phyloP scores from a whole-genome alignment of 176 grass and related monocot genomes.

The Zizania latifolia region DNA sequence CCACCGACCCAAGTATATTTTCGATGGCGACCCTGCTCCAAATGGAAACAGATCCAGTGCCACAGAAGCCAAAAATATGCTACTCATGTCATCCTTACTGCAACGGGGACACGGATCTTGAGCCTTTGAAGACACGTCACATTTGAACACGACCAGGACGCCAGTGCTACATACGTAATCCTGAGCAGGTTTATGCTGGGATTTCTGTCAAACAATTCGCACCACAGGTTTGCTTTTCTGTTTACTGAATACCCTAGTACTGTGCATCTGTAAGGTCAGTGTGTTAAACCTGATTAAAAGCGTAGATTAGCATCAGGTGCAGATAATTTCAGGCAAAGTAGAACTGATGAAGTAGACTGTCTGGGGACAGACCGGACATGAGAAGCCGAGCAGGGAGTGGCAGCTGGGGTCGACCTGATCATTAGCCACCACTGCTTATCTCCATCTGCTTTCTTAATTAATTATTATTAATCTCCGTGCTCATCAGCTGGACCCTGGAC shows the following conservation, averaged over 20 bases:
- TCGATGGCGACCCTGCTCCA: slow-evolving; percentile 53
- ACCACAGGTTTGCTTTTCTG: no score
- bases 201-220: neutral
- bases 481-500: neutral
- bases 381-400: neutral
- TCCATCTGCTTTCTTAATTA: neutral
- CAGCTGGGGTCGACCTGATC: slow-evolving; percentile 43
- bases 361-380: neutral
- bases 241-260: no score
- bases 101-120: slow-evolving; percentile 15
- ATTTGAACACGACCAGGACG: neutral
- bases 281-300: slow-evolving; percentile 9
- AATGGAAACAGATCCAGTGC: slow-evolving; percentile 42
- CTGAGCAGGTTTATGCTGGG: neutral
- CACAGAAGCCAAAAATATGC: slow-evolving; percentile 33
- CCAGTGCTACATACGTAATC: neutral
- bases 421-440: neutral
- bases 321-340: neutral
- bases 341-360: neutral
- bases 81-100: slow-evolving; percentile 21
- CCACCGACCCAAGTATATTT: slow-evolving; percentile 65
- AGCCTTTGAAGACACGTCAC: slow-evolving; percentile 42
- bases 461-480: neutral
- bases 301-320: neutral
- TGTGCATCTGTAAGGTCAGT: no score